phyloP scores from a whole-genome alignment of 2,329 filamentous ascomycete species.

The Hymenoscyphus albidus region DNA sequence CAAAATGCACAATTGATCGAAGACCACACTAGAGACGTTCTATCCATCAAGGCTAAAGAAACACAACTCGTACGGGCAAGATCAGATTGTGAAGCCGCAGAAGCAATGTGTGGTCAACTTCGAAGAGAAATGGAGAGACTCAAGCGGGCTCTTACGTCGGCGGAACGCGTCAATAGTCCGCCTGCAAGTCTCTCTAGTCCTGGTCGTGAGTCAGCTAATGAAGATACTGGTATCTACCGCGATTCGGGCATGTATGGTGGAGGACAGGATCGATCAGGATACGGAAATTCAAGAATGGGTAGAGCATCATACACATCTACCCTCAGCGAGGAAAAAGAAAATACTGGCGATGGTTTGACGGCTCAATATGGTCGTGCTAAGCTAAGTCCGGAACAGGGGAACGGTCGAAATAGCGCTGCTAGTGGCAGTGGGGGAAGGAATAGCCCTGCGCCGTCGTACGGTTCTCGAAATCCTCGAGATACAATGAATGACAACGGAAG shows the following conservation, averaged over 20 bases:
- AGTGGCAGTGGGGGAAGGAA: constrained; percentile 33
- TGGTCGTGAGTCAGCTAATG: constrained; percentile 46
- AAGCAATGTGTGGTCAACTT: constrained; percentile 79
- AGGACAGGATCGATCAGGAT: constrained; percentile 26
- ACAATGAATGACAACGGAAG: constrained; percentile 31
- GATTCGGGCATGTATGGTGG: constrained; percentile 40
- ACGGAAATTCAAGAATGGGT: constrained; percentile 18
- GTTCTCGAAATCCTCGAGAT: constrained; percentile 32
- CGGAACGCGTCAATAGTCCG: constrained; percentile 48
- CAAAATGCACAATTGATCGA: constrained; percentile 96
- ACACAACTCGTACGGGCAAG: constrained; percentile 91
- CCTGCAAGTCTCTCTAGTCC: constrained; percentile 36
- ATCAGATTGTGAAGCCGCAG: constrained; percentile 83
- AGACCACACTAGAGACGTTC: constrained; percentile 89
- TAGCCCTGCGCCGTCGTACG: constrained; percentile 30
- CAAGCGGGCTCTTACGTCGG: constrained; percentile 74
- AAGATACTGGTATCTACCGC: constrained; percentile 59
- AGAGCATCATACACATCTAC: constrained; percentile 59
- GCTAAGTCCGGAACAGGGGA: constrained; percentile 33
- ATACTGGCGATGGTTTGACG: constrained; percentile 45
- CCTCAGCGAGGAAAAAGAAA: constrained; percentile 73
- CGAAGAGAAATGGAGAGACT: constrained; percentile 86
- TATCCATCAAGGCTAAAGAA: constrained; percentile 97
- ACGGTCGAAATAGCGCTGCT: constrained; percentile 32
- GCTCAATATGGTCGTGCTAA: constrained; percentile 32